These are phyloP conservation scores for Citrus hindsii DNA, from an alignment of 345 rosid genomes.

Conservation along the genomic window DNA sequence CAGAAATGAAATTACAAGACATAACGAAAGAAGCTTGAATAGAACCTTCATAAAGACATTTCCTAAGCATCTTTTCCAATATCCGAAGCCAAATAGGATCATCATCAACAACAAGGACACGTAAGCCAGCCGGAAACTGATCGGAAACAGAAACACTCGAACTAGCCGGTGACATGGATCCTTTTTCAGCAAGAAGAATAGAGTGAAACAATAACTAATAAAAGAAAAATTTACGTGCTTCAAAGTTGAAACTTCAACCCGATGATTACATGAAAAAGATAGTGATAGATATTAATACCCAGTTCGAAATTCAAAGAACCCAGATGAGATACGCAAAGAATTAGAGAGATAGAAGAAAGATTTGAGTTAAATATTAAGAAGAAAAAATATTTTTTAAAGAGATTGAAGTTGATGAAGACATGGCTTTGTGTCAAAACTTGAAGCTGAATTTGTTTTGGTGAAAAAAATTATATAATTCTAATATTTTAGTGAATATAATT, in stretches of 20 bases:
- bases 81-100: constrained; percentile 91
- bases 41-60: constrained; percentile 75
- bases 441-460: constrained; percentile 30
- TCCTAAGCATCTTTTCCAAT: constrained; percentile 84
- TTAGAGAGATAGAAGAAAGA: constrained; percentile 4
- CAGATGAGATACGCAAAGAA: constrained; percentile 28
- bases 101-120: constrained; percentile 92
- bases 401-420: constrained; percentile 38
- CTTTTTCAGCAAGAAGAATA: constrained; percentile 27
- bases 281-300: constrained; percentile 19
- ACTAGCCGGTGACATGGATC: constrained; percentile 61
- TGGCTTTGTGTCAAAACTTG: constrained; percentile 39
- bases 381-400: constrained; percentile 12
- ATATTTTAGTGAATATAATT: background rate
- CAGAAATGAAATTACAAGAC: constrained; percentile 3
- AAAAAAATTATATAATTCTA: background rate
- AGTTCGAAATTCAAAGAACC: constrained; percentile 29
- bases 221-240: constrained; percentile 21
- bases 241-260: constrained; percentile 13
- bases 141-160: constrained; percentile 57
- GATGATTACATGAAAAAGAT: constrained; percentile 14
- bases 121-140: constrained; percentile 74
- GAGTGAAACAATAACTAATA: constrained; percentile 5
- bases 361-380: background rate
- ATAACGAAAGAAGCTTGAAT: background rate